phyloP scores from a whole-genome alignment of 1,139 yeast genomes.

The Nakaseomyces delphensis region DNA sequence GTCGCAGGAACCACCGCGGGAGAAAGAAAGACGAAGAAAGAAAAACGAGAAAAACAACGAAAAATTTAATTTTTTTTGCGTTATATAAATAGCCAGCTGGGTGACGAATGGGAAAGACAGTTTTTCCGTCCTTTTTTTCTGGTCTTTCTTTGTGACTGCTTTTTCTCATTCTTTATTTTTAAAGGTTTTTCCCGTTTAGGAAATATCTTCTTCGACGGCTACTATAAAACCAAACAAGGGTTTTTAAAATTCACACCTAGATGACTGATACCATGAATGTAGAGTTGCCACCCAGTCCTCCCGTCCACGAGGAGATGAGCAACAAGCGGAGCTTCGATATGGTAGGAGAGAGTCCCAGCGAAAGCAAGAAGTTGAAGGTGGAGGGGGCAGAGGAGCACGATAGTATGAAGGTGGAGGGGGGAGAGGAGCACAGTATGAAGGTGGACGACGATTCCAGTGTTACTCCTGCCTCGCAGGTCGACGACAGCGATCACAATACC shows the following conservation, averaged over 20 bases:
- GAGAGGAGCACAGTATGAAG: constrained; percentile 11
- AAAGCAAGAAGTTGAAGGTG: neutral
- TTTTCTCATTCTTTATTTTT: neutral
- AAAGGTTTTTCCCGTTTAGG: constrained; percentile 4
- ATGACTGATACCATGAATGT: constrained; percentile 4
- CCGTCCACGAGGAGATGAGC: constrained; percentile 3
- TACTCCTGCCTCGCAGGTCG: constrained; percentile 18
- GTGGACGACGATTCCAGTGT: constrained; percentile 16
- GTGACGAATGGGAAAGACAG: neutral
- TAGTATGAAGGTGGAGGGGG: too few relatives aligned
- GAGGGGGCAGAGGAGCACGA: too few relatives aligned
- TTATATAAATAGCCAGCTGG: constrained; percentile 1
- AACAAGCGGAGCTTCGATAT: constrained; percentile 1
- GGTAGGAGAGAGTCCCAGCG: neutral
- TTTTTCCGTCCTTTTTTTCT: too few relatives aligned
- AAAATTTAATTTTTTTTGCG: neutral
- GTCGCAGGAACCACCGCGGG: too few relatives aligned
- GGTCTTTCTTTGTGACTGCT: neutral
- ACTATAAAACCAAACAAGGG: neutral
- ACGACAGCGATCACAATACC: neutral
- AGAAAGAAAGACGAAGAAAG: neutral
- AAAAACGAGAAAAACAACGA: neutral
- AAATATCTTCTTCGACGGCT: constrained; percentile 1
- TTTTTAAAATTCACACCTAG: neutral
- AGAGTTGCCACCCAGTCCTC: constrained; percentile 6